Evolutionary conservation across 2,329 filamentous ascomycete genomes (phyloP), one percentile per base, ranked within the genome.

Genomic region (Ophiocordyceps camponoti-floridani): DNA sequence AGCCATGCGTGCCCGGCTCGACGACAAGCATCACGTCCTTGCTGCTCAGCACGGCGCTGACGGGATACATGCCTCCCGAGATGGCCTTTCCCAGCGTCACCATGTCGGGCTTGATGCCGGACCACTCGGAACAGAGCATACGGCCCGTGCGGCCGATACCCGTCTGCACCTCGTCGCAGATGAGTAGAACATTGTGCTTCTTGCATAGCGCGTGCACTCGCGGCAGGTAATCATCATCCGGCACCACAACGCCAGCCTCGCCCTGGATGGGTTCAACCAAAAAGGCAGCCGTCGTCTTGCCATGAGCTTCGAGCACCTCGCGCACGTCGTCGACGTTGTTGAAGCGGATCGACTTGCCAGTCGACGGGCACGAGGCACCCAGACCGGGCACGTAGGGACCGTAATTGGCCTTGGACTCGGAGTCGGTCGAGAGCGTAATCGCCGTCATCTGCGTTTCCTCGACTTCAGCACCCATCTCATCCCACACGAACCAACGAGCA

Each of bases 101-200:
- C 57, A 98, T 74, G 60, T 98, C 91, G 37, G 89, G 91, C 70
- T 89, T 93, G 70, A 98, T 87, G 53, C 81, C 84, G 46, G 84
- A 81, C 88, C 91, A 96, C 65, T 98, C 79, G 57, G 84, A 82
- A 72, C 87, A 94, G 45, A 98, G 78, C 69, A 98, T 83, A 58
- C 83, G 84, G 44, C 91, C 91, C 16, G 91, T 98, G 50, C 91
- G 81, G 45, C 87, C 91, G 58, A 98, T 94, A 52, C 89, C 89
- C 5, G 91, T 98, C 67, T 98, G 91, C 56, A 98, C 95, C 72
- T 98, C 91, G 61, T 98, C 91, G 62, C 85, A 94, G 62, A 98
- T 96, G 58, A 98, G 69, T 42, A 98, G 77, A 37, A 94, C 87
- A 51, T 95, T 94, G 72, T 96, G 78, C 72, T 94, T 84, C 64